Evolutionary conservation across 1,284 basidiomycete genomes (phyloP).

Genomic region (Trametes hirsuta): DNA sequence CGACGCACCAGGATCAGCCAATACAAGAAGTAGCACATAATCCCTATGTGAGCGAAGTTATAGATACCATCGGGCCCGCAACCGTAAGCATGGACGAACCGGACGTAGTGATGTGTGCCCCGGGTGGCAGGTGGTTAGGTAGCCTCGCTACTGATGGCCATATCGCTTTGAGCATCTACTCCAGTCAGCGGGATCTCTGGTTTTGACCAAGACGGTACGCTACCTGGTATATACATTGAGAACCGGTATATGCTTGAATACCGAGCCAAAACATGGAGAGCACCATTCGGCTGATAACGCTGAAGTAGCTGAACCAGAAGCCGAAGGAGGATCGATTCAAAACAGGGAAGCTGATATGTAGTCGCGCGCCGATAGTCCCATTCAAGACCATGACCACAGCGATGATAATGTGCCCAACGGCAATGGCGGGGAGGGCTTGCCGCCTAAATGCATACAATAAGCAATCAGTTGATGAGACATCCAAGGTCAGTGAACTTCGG

Average conservation of each 20-base stretch:
- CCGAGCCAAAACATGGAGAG: slow-evolving; percentile 83
- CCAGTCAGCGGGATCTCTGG: no score
- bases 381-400: slow-evolving; percentile 63
- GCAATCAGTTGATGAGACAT: background rate
- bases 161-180: slow-evolving; percentile 71
- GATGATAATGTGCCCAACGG: slow-evolving; percentile 63
- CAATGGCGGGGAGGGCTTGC: slow-evolving; percentile 66
- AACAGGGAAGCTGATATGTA: slow-evolving; percentile 73
- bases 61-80: no score
- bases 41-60: slow-evolving; percentile 16
- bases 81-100: slow-evolving; percentile 29
- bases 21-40: slow-evolving; percentile 81
- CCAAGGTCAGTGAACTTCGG: background rate
- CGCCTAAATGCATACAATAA: slow-evolving; percentile 40
- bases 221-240: slow-evolving; percentile 62
- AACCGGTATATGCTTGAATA: slow-evolving; percentile 62
- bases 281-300: slow-evolving; percentile 71
- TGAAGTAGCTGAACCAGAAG: slow-evolving; percentile 80
- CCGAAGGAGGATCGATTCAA: slow-evolving; percentile 79
- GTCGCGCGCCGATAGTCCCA: slow-evolving; percentile 73
- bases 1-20: slow-evolving; percentile 59
- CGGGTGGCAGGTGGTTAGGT: slow-evolving; percentile 62
- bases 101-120: slow-evolving; percentile 65
- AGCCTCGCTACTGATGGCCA: slow-evolving; percentile 72
- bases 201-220: no score